phyloP scores from a whole-genome alignment of 192 early-diverging fungal genomes.

The Dimargaris xerosporica region DNA sequence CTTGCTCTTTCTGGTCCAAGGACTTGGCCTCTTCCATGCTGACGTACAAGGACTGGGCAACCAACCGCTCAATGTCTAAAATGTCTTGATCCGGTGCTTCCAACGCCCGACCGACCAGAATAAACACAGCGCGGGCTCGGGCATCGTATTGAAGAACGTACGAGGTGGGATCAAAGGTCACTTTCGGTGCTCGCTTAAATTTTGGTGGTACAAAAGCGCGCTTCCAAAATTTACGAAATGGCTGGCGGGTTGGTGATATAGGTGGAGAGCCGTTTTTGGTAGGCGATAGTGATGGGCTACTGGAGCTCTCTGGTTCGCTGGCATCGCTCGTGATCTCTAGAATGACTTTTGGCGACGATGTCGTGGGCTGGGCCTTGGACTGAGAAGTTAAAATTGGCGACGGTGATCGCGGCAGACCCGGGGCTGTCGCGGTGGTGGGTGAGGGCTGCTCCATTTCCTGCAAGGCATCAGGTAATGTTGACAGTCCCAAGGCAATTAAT shows the following conservation, averaged over 20 bases:
- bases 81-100: conserved; percentile 26
- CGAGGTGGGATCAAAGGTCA: not conserved
- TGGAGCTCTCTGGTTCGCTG: conserved; percentile 1
- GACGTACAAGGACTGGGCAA: conserved; percentile 18
- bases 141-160: conserved; percentile 27
- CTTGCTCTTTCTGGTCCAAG: conserved; percentile 16
- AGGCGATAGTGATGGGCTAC: not conserved
- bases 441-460: not conserved
- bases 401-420: not conserved
- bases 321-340: not conserved
- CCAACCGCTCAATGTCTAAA: conserved; percentile 18
- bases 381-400: not conserved
- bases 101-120: conserved; percentile 22
- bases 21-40: conserved; percentile 25
- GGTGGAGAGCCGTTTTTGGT: not conserved
- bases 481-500: conserved; percentile 7
- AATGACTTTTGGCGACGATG: too few species aligned
- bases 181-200: too few species aligned
- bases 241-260: not conserved
- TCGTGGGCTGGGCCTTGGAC: not conserved
- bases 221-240: not conserved
- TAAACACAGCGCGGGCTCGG: conserved; percentile 28
- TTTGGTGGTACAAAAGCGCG: too few species aligned
- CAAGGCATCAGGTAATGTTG: not conserved
- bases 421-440: not conserved